Percentiles rank a stretch among this genome's conserved stretches.
Conservation (phyloP, 768 basidiomycete species). For the Hydnomerulius pinastri region DNA sequence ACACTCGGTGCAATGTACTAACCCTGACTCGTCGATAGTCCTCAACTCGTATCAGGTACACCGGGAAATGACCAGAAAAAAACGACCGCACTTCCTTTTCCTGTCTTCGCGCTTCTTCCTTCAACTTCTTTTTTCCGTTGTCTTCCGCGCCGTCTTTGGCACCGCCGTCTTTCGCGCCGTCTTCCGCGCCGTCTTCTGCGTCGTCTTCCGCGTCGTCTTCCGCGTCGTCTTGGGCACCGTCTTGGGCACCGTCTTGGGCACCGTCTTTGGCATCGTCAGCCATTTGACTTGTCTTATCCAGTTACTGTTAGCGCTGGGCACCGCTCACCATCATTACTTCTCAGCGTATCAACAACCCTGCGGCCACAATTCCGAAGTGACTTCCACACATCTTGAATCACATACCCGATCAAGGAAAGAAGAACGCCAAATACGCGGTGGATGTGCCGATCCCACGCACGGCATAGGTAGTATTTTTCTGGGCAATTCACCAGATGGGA, state of each 20-base stretch:
- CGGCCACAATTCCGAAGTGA: too few species aligned
- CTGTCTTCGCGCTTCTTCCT: conserved; percentile 13
- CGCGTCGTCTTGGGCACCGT: too few species aligned
- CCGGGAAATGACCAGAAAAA: conserved; percentile 16
- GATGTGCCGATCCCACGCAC: conserved; percentile 19
- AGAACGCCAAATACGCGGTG: conserved; percentile 17
- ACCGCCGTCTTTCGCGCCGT: conserved; percentile 3
- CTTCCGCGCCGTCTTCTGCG: too few species aligned
- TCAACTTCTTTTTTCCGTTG: conserved; percentile 1
- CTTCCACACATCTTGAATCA: too few species aligned
- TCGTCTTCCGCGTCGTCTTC: too few species aligned
- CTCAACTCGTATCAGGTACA: conserved; percentile 17
- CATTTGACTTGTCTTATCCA: too few species aligned
- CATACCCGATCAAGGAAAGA: conserved; percentile 16
- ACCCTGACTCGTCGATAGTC: conserved; percentile 18
- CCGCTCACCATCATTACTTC: too few species aligned
- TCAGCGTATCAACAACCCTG: too few species aligned
- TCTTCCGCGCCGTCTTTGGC: background rate
- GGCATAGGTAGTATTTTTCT: conserved; percentile 21
- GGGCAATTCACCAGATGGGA: background rate
- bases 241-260: too few species aligned
- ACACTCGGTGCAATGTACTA: conserved; percentile 12
- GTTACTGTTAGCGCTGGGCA: too few species aligned
- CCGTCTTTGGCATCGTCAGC: too few species aligned
- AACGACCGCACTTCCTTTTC: conserved; percentile 14